These are phyloP conservation scores for Cenococcum geophilum DNA, from an alignment of 495 filamentous ascomycete species.

Conservation along the genomic window DNA sequence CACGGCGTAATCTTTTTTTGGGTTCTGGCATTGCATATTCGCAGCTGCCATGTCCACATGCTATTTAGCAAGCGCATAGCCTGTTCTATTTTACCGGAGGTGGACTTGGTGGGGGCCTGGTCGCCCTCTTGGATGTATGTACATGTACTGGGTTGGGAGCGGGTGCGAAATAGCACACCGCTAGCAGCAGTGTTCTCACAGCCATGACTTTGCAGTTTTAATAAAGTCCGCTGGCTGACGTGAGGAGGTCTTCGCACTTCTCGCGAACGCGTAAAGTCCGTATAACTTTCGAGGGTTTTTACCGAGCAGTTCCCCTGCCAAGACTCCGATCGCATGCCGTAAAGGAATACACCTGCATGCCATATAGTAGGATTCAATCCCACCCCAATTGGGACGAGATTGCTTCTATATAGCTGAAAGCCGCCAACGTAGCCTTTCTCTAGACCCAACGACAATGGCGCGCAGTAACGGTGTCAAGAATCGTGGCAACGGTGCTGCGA, in stretches of 20 bases:
- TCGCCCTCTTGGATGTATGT: conserved; percentile 6
- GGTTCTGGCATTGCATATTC: not conserved
- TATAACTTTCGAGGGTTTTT: not conserved
- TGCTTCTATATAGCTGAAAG: too few species aligned
- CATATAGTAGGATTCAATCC: too few species aligned
- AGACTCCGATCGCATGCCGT: not conserved
- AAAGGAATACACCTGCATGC: too few species aligned
- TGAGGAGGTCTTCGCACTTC: not conserved
- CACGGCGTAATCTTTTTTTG: not conserved
- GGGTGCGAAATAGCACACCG: not conserved
- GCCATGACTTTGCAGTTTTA: not conserved
- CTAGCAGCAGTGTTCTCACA: not conserved
- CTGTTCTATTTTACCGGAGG: not conserved
- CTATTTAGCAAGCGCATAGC: conserved; percentile 3
- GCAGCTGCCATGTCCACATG: not conserved
- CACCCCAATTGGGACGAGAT: too few species aligned
- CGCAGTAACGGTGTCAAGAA: not conserved
- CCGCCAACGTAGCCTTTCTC: too few species aligned
- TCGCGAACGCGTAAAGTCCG: not conserved
- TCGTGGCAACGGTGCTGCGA: not conserved
- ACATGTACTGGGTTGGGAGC: conserved; percentile 3
- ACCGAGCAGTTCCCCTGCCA: not conserved
- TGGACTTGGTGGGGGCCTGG: conserved; percentile 4
- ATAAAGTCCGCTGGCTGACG: not conserved
- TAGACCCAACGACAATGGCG: not conserved